Base-by-base conservation (phyloP, 192 early-diverging fungal genomes). In the Rhizophlyctis rosea region DNA sequence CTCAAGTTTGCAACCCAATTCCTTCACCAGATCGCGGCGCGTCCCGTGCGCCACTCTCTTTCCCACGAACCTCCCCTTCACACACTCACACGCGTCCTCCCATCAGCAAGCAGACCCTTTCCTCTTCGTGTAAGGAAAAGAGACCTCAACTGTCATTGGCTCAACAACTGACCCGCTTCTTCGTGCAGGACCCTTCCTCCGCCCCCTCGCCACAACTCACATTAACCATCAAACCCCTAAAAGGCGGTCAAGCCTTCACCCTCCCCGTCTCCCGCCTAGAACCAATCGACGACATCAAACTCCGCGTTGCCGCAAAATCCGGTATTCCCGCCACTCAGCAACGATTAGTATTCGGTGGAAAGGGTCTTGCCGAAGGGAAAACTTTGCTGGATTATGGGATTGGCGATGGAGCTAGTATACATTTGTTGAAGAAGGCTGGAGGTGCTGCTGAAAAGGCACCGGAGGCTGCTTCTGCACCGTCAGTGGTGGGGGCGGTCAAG, bases 361-460 rank as follows among this genome's bases (percentile, higher is more conserved):
- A 72, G 51, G 70, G 35, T 5, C 54, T 72, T 1, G 34, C 34
- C 9, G 70, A 72, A n/a, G 23, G 28, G 2, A 66, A 67, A 32
- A 72, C 64, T 4, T 52, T 72, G 50, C 35, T 33, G 35, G 70
- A 72, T 48, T 72, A 72, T 33, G 70, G 56, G 3, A 56, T 65
- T 33, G 34, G 9, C 2, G 31, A 5, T 3, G 64, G 64, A 4
- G 58, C 70, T 1, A 71, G 50, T 14, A 11, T 72, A 11, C 57
- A 66, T 56, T 47, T 72, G 34, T 14, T 67, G 57, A 7, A 28
- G 31, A 61, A 61, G 47, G 29, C 70, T 21, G 59, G 51, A 4
- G 27, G 39, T 44, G 39, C 39, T 18, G 54, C 35, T 14, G 24
- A 18, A 36, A 48, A 34, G 18, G 57, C 28, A 14, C 44, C 55